phyloP scores from a whole-genome alignment of 352 stramenopile genomes.

The Poterioochromonas sp. region DNA sequence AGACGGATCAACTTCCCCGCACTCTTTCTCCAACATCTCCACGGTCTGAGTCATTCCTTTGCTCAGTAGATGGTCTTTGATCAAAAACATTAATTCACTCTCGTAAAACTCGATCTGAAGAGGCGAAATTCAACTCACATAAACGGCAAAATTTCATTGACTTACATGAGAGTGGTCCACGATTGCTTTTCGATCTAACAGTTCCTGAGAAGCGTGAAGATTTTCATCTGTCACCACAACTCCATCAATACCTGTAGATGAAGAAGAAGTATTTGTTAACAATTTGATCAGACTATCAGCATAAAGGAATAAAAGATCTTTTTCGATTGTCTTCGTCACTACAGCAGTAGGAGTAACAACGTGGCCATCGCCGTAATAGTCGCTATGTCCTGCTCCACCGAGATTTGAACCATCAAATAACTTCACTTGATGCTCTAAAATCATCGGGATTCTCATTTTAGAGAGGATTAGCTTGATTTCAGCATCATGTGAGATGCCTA shows the following conservation, averaged over 20 bases:
- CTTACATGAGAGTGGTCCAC: slow-evolving; percentile 13
- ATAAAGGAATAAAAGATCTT: too few relatives aligned
- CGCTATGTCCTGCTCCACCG: too few relatives aligned
- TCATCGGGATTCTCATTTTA: not conserved
- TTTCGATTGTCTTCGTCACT: too few relatives aligned
- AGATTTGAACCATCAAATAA: too few relatives aligned
- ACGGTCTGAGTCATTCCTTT: not conserved
- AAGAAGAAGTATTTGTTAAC: too few relatives aligned
- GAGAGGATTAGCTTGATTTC: not conserved
- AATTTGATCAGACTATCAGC: too few relatives aligned
- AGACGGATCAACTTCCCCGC: not conserved
- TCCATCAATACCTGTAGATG: not conserved
- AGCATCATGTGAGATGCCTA: not conserved
- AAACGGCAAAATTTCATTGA: too few relatives aligned
- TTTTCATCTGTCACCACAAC: not conserved
- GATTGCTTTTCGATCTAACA: not conserved
- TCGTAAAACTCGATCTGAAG: not conserved
- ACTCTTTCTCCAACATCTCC: not conserved
- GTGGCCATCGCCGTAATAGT: too few relatives aligned
- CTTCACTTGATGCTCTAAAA: not conserved
- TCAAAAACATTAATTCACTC: not conserved
- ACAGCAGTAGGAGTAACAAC: too few relatives aligned
- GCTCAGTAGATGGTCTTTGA: not conserved
- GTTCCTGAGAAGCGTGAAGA: not conserved
- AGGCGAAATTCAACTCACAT: not conserved